Base-by-base conservation (phyloP, 345 rosid genomes). In the Iberis pinnata region DNA sequence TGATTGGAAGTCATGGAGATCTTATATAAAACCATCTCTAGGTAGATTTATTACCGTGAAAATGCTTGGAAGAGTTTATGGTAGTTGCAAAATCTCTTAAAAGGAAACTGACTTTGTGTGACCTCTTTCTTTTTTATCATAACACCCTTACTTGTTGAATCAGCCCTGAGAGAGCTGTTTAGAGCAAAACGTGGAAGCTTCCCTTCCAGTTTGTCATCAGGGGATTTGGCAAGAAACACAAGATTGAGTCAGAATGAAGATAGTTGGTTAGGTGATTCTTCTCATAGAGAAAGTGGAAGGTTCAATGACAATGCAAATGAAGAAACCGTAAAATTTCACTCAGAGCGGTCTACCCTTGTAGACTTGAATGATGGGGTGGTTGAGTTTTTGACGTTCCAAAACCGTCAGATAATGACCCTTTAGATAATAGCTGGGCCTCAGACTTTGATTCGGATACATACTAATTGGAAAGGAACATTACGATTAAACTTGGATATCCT, bases 401-500 rank as follows among this genome's bases (percentile, higher is more conserved):
- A 65, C 84, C 97, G 8, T 73, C 79, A 16, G 82, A 84, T 42
- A 46, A 60, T 64, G 88, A 84, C 58, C 72, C 63, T 49, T 60
- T 72, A 40, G 92, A 79, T 43, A 76, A 69, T 47, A 70, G 67
- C 25, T 84, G 94, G 93, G 49, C 80, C 61, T 77, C 75, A 60
- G 90, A 80, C 65, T 81, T 74, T 73, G 80, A 67, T 55, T 46
- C 75, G 50, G 83, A 80, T 58, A 70, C 58, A 17, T 72, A 60
- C n/a, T n/a, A 92, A 53, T 65, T 92, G 72, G 95, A 92, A 75
- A 83, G 96, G 15, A 92, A 92, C 31, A 92, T 92, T 56, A 92
- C 98, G 12, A 92, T 92, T 55, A 92, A 92, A 73, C 96, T 92
- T 78, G 98, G 98, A 18, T 88, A 92, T 74, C 95, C 96, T 18